Percentiles rank a stretch among this genome's conserved stretches.
Evolutionary conservation across 2,329 filamentous ascomycete species (phyloP).

Genomic region (Beauveria sp.): DNA sequence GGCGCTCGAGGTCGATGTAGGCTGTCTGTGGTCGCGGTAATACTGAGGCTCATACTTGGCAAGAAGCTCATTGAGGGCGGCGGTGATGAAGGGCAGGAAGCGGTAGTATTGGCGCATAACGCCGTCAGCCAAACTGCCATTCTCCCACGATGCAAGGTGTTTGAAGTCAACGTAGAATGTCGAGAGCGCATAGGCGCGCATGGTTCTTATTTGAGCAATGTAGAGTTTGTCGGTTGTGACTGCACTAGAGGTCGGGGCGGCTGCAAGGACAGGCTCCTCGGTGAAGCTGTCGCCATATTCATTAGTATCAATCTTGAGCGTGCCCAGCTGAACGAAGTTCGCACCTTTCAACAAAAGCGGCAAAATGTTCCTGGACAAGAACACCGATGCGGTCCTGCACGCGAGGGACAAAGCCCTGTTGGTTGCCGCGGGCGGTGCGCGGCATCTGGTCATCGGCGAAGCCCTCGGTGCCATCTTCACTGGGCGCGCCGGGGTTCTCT

Average conservation of each 20-base stretch:
- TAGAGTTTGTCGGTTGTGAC: slow-evolving; percentile 76
- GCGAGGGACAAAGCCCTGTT: slow-evolving; percentile 50
- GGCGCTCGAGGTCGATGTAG: slow-evolving; percentile 60
- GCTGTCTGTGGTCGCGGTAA: slow-evolving; percentile 85
- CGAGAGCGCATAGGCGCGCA: slow-evolving; percentile 67
- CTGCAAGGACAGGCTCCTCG: slow-evolving; percentile 59
- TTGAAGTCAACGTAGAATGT: slow-evolving; percentile 83
- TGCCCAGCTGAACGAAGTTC: slow-evolving; percentile 14
- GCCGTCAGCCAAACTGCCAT: slow-evolving; percentile 75
- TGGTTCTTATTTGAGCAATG: slow-evolving; percentile 71
- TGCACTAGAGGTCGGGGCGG: slow-evolving; percentile 58
- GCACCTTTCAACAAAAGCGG: slow-evolving; percentile 71
- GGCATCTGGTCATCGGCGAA: slow-evolving; percentile 60
- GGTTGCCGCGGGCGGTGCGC: slow-evolving; percentile 37
- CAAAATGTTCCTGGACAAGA: slow-evolving; percentile 67
- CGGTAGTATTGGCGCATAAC: slow-evolving; percentile 90
- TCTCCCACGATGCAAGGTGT: slow-evolving; percentile 69
- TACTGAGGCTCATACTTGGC: slow-evolving; percentile 91
- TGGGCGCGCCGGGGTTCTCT: slow-evolving; percentile 51
- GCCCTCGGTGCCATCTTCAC: slow-evolving; percentile 54
- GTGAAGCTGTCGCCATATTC: slow-evolving; percentile 45
- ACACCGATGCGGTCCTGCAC: slow-evolving; percentile 72
- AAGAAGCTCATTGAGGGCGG: slow-evolving; percentile 85
- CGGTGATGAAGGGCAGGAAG: slow-evolving; percentile 84
- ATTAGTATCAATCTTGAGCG: not conserved